phyloP scores from a whole-genome alignment of 352 stramenopile genomes.

The Phytophthora ohioensis region DNA sequence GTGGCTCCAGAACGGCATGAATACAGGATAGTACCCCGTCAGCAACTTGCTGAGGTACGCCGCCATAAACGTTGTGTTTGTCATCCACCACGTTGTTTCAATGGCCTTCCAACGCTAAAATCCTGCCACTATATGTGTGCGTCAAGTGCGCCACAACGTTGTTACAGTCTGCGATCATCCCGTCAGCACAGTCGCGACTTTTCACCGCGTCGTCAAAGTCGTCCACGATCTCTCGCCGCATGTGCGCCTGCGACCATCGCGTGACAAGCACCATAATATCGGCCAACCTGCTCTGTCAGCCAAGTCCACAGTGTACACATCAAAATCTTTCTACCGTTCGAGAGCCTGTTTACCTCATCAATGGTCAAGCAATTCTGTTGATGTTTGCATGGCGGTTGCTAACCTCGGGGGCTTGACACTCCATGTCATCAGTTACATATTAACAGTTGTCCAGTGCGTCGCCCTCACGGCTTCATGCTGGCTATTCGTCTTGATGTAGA shows the following conservation, averaged over 20 bases:
- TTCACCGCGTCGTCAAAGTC: constrained; percentile 87
- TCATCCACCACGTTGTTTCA: constrained; percentile 88
- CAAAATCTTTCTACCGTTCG: constrained; percentile 76
- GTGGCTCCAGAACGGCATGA: no score
- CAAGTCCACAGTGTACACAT: constrained; percentile 83
- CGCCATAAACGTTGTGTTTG: constrained; percentile 81
- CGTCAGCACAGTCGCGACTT: constrained; percentile 91
- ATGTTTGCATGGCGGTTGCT: constrained; percentile 82
- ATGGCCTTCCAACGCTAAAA: constrained; percentile 80
- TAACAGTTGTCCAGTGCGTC: constrained; percentile 6
- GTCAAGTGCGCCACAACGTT: constrained; percentile 92
- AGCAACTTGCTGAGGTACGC: constrained; percentile 40
- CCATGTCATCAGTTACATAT: constrained; percentile 28
- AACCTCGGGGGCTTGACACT: constrained; percentile 73
- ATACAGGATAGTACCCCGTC: no score
- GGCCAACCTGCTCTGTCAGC: constrained; percentile 78
- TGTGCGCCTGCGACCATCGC: constrained; percentile 81
- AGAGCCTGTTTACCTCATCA: constrained; percentile 75
- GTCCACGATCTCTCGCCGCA: constrained; percentile 77
- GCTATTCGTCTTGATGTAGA: no score
- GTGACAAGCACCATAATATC: constrained; percentile 93
- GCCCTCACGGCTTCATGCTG: neutral
- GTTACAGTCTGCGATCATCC: constrained; percentile 93
- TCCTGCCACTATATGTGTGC: constrained; percentile 74
- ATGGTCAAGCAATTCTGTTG: constrained; percentile 80